phyloP scores from a whole-genome alignment of 495 filamentous ascomycete genomes.

The Amphirosellinia nigrospora region DNA sequence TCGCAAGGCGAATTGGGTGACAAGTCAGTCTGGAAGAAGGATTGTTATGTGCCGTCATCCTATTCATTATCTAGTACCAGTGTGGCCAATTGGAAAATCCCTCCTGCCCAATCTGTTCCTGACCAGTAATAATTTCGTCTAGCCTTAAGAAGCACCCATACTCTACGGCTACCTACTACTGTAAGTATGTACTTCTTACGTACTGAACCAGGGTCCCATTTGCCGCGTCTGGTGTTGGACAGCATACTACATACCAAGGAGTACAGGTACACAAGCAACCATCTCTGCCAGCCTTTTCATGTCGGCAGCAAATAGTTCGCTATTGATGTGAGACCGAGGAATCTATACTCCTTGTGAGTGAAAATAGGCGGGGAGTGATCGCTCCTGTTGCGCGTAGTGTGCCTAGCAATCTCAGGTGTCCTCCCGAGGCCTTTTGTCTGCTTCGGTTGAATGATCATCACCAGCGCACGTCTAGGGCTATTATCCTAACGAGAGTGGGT shows the following conservation, averaged over 20 bases:
- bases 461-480: conserved; percentile 10
- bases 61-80: not conserved
- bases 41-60: conserved; percentile 14
- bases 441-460: conserved; percentile 22
- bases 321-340: not conserved
- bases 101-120: conserved; percentile 20
- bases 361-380: not conserved
- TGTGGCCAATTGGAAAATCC: conserved; percentile 14
- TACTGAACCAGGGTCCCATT: not conserved
- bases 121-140: conserved; percentile 23
- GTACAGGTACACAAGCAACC: not conserved
- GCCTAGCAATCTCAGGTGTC: conserved; percentile 6
- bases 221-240: not conserved
- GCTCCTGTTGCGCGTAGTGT: not conserved
- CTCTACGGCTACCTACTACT: not conserved
- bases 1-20: conserved; percentile 7
- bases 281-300: not conserved
- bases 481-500: not conserved
- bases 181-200: not conserved
- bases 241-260: not conserved
- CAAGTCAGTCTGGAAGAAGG: conserved; percentile 8
- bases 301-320: not conserved
- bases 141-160: conserved; percentile 3
- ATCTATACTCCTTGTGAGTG: conserved; percentile 1
- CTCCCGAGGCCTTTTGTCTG: conserved; percentile 28